These are phyloP conservation scores for Vitis riparia DNA, from an alignment of 164 flowering plant genomes.

Conservation along the genomic window DNA sequence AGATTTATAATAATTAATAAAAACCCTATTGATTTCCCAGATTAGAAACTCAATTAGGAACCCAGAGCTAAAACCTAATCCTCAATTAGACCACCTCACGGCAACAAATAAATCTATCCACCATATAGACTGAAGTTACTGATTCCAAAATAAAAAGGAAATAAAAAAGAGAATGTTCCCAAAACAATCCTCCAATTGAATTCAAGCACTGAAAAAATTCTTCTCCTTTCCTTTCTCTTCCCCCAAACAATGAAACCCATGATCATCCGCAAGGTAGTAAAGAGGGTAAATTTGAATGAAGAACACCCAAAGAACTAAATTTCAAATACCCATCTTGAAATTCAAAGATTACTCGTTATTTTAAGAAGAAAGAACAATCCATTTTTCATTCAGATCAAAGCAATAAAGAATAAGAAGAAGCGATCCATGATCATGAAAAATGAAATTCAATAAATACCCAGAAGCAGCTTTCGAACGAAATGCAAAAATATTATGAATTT, in stretches of 20 bases:
- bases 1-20: neutral
- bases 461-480: neutral
- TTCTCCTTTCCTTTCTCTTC: neutral
- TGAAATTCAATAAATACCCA: constrained; percentile 7
- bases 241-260: neutral
- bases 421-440: neutral
- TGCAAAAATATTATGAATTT: too few species aligned
- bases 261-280: neutral
- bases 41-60: neutral
- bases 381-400: too few species aligned
- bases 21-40: neutral
- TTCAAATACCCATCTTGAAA: neutral
- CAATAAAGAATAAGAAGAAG: neutral
- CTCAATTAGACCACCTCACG: neutral
- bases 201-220: neutral
- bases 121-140: neutral
- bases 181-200: neutral
- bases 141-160: neutral
- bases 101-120: neutral
- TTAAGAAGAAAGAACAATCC: too few species aligned
- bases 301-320: neutral
- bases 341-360: too few species aligned
- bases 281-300: neutral
- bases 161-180: neutral
- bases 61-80: neutral